Evolutionary conservation across 2,329 filamentous ascomycete genomes (phyloP).

Genomic region (Lasiodiplodia sp.): DNA sequence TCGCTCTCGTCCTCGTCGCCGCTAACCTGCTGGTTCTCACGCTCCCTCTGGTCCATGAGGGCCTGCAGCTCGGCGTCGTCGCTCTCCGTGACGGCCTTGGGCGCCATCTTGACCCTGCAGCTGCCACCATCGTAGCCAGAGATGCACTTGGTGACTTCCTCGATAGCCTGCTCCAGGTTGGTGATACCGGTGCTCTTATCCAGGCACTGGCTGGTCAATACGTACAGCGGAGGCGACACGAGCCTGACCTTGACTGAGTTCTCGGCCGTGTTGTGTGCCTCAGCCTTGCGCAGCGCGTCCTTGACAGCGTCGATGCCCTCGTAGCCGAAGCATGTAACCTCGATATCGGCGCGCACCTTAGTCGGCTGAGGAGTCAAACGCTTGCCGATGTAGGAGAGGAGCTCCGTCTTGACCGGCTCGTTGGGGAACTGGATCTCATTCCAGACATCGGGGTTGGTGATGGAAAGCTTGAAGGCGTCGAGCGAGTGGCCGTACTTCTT

Average conservation of each 20-base stretch:
- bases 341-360: slow-evolving; percentile 97
- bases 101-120: slow-evolving; percentile 95
- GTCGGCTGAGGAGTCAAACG: slow-evolving; percentile 97
- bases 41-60: slow-evolving; percentile 98
- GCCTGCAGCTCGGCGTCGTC: slow-evolving; percentile 97
- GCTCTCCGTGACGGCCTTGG: slow-evolving; percentile 98
- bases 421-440: slow-evolving; percentile 89
- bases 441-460: slow-evolving; percentile 98
- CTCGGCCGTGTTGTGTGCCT: slow-evolving; percentile 89
- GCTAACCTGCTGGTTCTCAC: slow-evolving; percentile 96
- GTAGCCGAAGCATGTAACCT: slow-evolving; percentile 73
- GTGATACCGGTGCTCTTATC: slow-evolving; percentile 90
- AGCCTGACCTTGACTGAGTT: slow-evolving; percentile 98
- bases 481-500: slow-evolving; percentile 96
- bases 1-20: slow-evolving; percentile 96
- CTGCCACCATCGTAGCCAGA: slow-evolving; percentile 73
- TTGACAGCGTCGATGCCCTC: slow-evolving; percentile 99
- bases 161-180: slow-evolving; percentile 86
- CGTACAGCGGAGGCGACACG: slow-evolving; percentile 96
- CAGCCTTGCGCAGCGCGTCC: slow-evolving; percentile 85
- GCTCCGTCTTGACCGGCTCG: slow-evolving; percentile 83
- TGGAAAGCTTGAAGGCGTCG: slow-evolving; percentile 98
- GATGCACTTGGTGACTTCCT: slow-evolving; percentile 84
- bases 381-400: slow-evolving; percentile 96
- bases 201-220: slow-evolving; percentile 92